Evolutionary conservation across 345 rosid genomes (phyloP).

Genomic region (Lumnitzera littorea): DNA sequence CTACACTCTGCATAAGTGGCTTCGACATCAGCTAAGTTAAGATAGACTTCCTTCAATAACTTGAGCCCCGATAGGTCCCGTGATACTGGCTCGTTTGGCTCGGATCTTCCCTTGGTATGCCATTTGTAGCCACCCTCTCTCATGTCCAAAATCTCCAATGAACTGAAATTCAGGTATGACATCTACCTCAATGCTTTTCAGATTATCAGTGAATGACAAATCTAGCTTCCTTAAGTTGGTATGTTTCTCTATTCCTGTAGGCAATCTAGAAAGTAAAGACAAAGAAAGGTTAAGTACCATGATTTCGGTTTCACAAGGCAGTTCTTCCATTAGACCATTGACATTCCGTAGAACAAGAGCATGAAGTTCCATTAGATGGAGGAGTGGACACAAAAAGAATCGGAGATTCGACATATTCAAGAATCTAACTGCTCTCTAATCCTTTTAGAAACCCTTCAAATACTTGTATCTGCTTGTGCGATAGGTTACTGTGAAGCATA

Average conservation of each 20-base stretch:
- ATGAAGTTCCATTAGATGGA: slow-evolving; percentile 18
- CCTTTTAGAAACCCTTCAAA: slow-evolving; percentile 19
- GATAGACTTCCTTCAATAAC: too few species aligned
- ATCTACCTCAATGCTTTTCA: slow-evolving; percentile 25
- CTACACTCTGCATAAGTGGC: too few species aligned
- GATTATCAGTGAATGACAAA: slow-evolving; percentile 33
- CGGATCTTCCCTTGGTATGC: neutral
- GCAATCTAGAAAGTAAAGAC: slow-evolving; percentile 22
- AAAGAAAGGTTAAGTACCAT: slow-evolving; percentile 29
- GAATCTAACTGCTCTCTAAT: slow-evolving; percentile 20
- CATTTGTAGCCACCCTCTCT: slow-evolving; percentile 23
- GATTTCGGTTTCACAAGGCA: slow-evolving; percentile 25
- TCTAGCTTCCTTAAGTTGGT: slow-evolving; percentile 20
- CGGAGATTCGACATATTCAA: slow-evolving; percentile 30
- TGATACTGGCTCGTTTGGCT: too few species aligned
- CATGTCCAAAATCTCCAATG: slow-evolving; percentile 37
- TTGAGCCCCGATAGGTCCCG: too few species aligned
- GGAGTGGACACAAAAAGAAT: slow-evolving; percentile 23
- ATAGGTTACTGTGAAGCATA: slow-evolving; percentile 23
- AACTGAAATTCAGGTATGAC: slow-evolving; percentile 18
- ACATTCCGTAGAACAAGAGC: slow-evolving; percentile 28
- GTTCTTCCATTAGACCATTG: slow-evolving; percentile 9
- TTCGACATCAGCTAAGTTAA: too few species aligned
- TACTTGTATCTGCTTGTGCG: slow-evolving; percentile 15
- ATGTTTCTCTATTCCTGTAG: slow-evolving; percentile 24